phyloP scores from a whole-genome alignment of 2,329 filamentous ascomycete species.

The Exophiala phaeomuriformis region DNA sequence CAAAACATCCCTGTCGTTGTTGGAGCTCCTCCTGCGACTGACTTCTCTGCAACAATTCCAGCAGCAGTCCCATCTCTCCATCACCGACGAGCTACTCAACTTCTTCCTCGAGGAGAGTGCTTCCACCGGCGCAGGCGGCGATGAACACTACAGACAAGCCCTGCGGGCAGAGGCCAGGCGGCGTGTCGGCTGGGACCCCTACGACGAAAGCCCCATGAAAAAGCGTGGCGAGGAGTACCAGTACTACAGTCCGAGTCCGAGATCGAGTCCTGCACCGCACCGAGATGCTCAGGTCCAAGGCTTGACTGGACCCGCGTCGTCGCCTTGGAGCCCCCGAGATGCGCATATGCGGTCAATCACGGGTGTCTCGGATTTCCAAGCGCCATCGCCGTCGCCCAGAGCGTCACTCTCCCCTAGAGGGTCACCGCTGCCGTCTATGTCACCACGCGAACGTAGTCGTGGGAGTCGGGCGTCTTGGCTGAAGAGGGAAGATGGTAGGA shows the following conservation, averaged over 20 bases:
- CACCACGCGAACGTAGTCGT: constrained; percentile 22
- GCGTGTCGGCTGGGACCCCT: constrained; percentile 63
- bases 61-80: constrained; percentile 79
- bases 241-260: constrained; percentile 34
- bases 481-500: constrained; percentile 22
- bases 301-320: too few species aligned
- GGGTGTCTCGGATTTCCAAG: constrained; percentile 30
- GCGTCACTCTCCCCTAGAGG: neutral
- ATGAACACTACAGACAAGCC: constrained; percentile 54
- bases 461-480: constrained; percentile 20
- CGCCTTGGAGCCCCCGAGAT: constrained; percentile 10
- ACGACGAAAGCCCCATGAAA: constrained; percentile 64
- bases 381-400: constrained; percentile 23
- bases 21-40: constrained; percentile 82
- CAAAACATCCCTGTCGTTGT: constrained; percentile 65
- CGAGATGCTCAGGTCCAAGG: neutral
- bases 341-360: constrained; percentile 8
- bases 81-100: constrained; percentile 78
- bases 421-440: constrained; percentile 5
- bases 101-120: constrained; percentile 72
- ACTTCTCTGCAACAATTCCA: constrained; percentile 86
- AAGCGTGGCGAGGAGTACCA: constrained; percentile 59
- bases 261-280: neutral
- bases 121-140: constrained; percentile 57
- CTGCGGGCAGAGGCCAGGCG: constrained; percentile 54